phyloP scores from a whole-genome alignment of 2,329 filamentous ascomycete species.

The Teratosphaeria zuluensis region DNA sequence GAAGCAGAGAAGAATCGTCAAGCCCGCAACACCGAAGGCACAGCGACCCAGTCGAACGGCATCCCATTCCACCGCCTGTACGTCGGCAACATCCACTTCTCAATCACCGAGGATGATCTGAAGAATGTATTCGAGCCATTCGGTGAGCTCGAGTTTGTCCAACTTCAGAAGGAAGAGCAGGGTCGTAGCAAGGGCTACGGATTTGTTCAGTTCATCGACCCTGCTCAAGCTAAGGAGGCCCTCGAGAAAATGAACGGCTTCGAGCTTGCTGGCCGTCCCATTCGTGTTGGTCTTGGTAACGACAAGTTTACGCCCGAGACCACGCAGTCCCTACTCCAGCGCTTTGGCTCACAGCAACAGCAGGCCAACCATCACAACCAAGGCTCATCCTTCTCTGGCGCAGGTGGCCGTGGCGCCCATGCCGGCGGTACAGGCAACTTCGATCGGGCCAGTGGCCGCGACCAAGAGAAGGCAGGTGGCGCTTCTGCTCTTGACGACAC shows the following conservation, averaged over 20 bases:
- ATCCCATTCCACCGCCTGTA: slow-evolving; percentile 97
- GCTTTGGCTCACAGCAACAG: slow-evolving; percentile 67
- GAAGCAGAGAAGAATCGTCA: slow-evolving; percentile 99
- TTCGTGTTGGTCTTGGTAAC: slow-evolving; percentile 97
- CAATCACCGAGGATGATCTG: slow-evolving; percentile 90
- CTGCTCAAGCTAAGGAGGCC: slow-evolving; percentile 82
- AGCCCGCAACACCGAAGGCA: slow-evolving; percentile 68
- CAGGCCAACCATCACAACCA: slow-evolving; percentile 35
- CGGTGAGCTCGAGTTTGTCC: slow-evolving; percentile 93
- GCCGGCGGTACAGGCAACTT: slow-evolving; percentile 67
- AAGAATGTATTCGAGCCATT: slow-evolving; percentile 96
- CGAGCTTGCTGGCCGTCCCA: slow-evolving; percentile 91
- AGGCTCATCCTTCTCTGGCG: slow-evolving; percentile 73
- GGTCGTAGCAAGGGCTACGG: slow-evolving; percentile 90
- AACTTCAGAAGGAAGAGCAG: slow-evolving; percentile 91
- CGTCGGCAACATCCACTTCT: slow-evolving; percentile 99
- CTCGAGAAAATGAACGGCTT: slow-evolving; percentile 99
- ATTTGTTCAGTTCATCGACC: slow-evolving; percentile 75
- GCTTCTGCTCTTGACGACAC: slow-evolving; percentile 95
- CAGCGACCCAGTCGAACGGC: slow-evolving; percentile 63
- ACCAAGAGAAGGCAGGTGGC: slow-evolving; percentile 75
- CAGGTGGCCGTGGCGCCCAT: slow-evolving; percentile 77
- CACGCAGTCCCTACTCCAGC: slow-evolving; percentile 83
- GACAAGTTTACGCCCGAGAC: slow-evolving; percentile 99
- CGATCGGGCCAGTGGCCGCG: slow-evolving; percentile 76